phyloP scores from a whole-genome alignment of 768 basidiomycete species.

The Ephemerocybe angulata region DNA sequence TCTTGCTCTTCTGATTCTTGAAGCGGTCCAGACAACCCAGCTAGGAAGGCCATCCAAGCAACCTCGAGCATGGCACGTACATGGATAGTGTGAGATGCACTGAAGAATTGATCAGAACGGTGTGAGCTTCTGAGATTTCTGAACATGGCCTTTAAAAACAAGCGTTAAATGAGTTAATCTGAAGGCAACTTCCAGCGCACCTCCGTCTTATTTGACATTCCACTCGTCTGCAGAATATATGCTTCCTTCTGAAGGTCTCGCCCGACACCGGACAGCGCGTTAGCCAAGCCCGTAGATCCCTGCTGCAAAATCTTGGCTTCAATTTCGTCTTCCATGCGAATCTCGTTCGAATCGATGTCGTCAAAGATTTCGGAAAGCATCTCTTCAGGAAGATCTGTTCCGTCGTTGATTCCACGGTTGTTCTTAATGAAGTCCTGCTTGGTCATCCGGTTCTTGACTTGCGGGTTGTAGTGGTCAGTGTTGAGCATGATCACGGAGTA shows the following conservation, averaged over 20 bases:
- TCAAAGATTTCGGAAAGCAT: constrained; percentile 77
- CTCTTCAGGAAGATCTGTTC: constrained; percentile 83
- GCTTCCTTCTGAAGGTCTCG: constrained; percentile 94
- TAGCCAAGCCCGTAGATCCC: constrained; percentile 54
- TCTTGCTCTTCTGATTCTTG: constrained; percentile 96
- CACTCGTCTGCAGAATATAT: constrained; percentile 91
- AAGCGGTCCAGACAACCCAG: constrained; percentile 89
- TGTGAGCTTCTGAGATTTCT: constrained; percentile 82
- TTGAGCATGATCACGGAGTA: constrained; percentile 96
- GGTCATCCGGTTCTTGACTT: constrained; percentile 92
- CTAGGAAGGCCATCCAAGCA: constrained; percentile 97
- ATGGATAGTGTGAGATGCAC: constrained; percentile 93
- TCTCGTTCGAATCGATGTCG: constrained; percentile 89
- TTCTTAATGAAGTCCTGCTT: constrained; percentile 90
- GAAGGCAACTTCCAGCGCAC: constrained; percentile 39
- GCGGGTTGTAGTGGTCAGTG: constrained; percentile 95
- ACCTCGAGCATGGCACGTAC: constrained; percentile 99
- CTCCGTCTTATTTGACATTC: constrained; percentile 97
- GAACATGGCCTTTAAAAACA: constrained; percentile 46
- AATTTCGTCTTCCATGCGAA: constrained; percentile 97
- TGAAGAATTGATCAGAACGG: constrained; percentile 85
- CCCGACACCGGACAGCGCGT: constrained; percentile 83
- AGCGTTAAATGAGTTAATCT: not conserved
- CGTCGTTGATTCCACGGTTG: constrained; percentile 95
- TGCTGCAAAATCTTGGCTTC: constrained; percentile 50